Percentiles rank a stretch among this genome's conserved stretches.
Evolutionary conservation across 106 monocot genomes (phyloP).

Genomic region (Chionographis japonica): DNA sequence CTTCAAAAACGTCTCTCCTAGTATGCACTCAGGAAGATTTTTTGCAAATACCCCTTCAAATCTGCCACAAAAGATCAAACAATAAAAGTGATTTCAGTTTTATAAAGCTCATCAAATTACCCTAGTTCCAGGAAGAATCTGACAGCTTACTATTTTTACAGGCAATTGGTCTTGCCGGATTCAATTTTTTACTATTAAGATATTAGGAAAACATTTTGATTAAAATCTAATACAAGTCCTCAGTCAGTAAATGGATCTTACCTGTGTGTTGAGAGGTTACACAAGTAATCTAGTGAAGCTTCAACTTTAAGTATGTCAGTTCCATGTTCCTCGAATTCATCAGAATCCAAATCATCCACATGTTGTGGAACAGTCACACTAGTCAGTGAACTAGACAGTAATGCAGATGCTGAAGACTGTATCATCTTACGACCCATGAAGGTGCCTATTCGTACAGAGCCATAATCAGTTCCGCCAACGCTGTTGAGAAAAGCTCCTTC

Average conservation of each 20-base stretch:
- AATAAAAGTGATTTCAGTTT: too few species aligned
- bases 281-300: conserved; percentile 71
- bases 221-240: too few species aligned
- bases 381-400: conserved; percentile 36
- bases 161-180: too few species aligned
- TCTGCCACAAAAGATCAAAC: conserved; percentile 34
- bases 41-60: conserved; percentile 77
- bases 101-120: too few species aligned
- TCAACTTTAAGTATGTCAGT: conserved; percentile 67
- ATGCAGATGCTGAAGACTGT: conserved; percentile 49
- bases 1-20: conserved; percentile 67
- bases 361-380: conserved; percentile 10
- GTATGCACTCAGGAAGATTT: conserved; percentile 64
- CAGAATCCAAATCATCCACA: conserved; percentile 27
- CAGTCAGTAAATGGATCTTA: conserved; percentile 7
- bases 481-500: conserved; percentile 22
- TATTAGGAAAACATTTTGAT: too few species aligned
- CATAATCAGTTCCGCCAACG: conserved; percentile 97
- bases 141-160: too few species aligned
- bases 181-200: too few species aligned
- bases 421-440: conserved; percentile 99
- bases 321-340: conserved; percentile 65
- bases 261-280: conserved; percentile 95
- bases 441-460: conserved; percentile 94
- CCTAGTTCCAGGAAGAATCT: too few species aligned